Base-by-base conservation (phyloP, 768 basidiomycete species). In the Phanerodontia chrysosporium region DNA sequence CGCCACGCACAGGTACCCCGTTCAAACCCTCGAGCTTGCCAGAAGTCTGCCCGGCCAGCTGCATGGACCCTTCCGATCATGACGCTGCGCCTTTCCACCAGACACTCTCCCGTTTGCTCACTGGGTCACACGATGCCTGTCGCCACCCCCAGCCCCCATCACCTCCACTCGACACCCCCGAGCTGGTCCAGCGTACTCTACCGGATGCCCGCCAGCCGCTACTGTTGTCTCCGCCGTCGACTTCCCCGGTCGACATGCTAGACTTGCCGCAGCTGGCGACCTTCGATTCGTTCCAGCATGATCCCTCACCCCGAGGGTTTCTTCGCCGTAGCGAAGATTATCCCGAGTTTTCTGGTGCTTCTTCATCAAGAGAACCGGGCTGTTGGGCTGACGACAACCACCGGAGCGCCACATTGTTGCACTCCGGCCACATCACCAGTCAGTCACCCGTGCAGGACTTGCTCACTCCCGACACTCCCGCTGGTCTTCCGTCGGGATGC, bases 91-190 rank as follows among this genome's bases (percentile, higher is more conserved):
- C 18, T 42, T 18, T 12, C 21, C 45, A 16, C 51, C 28, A n/a
- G 28, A 8, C 35, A n/a, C 44, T 52, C 12, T 45, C 60, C 6
- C 36, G 36, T 2, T 8, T 56, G 32, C 30, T 57, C 27, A 35
- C 55, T 5, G 44, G 24, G 42, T 51, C 60, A 61, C 60, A 57
- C 55, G 60, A 57, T 36, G 44, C 39, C n/a, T 61, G 48, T 21
- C 53, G 44, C 32, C 54, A 46, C 25, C 35, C 55, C 21, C 60
- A 61, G 30, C 60, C 60, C 7, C 60, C 60, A 9, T 61, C 60
- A 12, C 60, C 60, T 25, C 60, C 60, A 12, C 49, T 61, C 32
- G 60, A 61, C 32, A 61, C 60, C 9, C 60, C 60, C n/a, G 60
- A 61, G 29, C 55, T 61, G 9, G 55, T 61, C 8, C 60, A 61